Evolutionary conservation across 352 stramenopile species (phyloP), one percentile per base, ranked within the genome.

Genomic region (Globisporangium takayamanum): DNA sequence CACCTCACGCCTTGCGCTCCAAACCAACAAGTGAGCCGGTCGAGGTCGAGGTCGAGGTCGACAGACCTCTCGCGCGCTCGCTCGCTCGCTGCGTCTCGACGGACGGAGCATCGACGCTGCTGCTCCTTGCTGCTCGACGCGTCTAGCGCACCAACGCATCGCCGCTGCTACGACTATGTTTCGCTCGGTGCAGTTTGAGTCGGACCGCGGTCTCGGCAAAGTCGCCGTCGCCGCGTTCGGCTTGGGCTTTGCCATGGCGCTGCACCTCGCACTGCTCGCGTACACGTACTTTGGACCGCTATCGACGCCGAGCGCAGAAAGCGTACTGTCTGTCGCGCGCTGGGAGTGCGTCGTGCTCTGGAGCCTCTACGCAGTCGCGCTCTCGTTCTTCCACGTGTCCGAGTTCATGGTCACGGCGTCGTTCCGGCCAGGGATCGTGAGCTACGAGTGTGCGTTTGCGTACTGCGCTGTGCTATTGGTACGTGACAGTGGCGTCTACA

Each of bases 371-470:
- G 68, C 76, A 30, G 54, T 94, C 36, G 81, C 80, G 53, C 72
- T 96, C 30, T 77, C 73, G 28, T 85, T 92, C 55, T 96, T 94
- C 63, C 87, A 96, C 59, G 56, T 94, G 41, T 74, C 83, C 59
- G 87, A 96, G 71, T 94, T 94, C 59, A 62, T 94, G 66, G 62
- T 89, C 48, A 95, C 85, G 10, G 84, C 84, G 8, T 80, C 75
- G 20, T 96, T 88, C 59, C 87, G 87, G n/a, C 84, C 85, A 0
- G 50, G 70, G 22, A 82, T 75, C 51, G 81, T 91, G 20, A 88
- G 75, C 67, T 94, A 93, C 50, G 84, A 95, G 55, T 94, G 84
- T 94, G 68, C 52, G 77, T 79, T 25, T 33, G 41, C 39, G 28
- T 55, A 5, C 3, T 39, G 26, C 39, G 7, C 1, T 36, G 25